These are phyloP conservation scores for Guillardia theta DNA, from an alignment of 78 protist genomes.

Conservation along the genomic window DNA sequence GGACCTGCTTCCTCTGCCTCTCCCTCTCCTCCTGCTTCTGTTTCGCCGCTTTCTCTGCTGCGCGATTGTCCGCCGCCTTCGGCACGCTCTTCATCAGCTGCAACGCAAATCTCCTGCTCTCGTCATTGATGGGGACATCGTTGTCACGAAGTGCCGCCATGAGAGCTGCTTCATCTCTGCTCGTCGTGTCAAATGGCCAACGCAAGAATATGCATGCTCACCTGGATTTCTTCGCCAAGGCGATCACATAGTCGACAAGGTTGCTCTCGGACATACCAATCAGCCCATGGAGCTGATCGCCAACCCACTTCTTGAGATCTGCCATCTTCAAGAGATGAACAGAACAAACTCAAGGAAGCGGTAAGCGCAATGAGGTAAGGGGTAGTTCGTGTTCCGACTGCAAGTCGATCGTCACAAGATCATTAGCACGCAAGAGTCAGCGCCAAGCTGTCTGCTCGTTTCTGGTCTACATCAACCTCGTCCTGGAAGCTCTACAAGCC, in stretches of 20 bases:
- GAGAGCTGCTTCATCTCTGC: neutral
- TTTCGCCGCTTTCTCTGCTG: neutral
- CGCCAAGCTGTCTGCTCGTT: neutral
- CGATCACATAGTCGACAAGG: neutral
- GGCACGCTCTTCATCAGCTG: constrained; percentile 17
- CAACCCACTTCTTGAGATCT: neutral
- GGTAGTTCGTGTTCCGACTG: neutral
- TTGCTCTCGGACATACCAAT: neutral
- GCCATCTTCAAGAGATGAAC: neutral
- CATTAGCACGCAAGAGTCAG: too few relatives aligned
- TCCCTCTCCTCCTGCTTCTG: neutral
- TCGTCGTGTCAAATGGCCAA: neutral
- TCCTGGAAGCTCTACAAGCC: neutral
- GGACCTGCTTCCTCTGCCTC: neutral
- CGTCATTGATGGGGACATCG: neutral
- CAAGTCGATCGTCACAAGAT: too few relatives aligned
- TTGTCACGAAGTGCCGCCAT: neutral
- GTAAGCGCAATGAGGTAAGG: neutral
- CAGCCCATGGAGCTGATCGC: neutral
- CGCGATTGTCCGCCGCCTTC: neutral
- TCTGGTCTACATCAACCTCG: neutral
- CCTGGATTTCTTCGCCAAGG: neutral
- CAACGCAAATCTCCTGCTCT: neutral
- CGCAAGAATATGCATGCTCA: neutral
- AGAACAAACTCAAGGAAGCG: neutral